Evolutionary conservation across 495 filamentous ascomycete genomes (phyloP), one percentile per base, ranked within the genome.

Genomic region (Penicillium canariense): DNA sequence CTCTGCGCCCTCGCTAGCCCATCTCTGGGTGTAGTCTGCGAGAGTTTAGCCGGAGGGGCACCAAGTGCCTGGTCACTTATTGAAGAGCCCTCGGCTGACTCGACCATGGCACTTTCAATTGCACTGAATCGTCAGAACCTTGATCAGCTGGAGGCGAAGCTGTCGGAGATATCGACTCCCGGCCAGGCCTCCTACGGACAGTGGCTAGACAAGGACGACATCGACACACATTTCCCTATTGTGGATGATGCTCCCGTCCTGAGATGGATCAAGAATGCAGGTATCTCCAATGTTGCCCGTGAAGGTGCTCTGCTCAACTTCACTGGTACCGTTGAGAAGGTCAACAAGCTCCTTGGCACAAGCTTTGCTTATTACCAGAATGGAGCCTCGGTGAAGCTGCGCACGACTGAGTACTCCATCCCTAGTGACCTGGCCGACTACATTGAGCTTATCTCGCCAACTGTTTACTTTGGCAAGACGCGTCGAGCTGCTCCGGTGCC

Each of bases 381-480:
- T 46, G 53, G 65, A 46, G 47, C 56, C 50, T 18, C 71, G 59
- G 32, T 72, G 31, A 77, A 78, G 58, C 57, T 70, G 50, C 77
- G 86, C 10, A 82, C 86, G 4, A 79, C 80, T n/a, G 60, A 75
- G 36, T 88, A 89, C 69, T 84, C 82, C 10, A 74, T 90, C 4
- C 87, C 87, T 0, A 75, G 81, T 47, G 64, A 75, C 5, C 63
- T 90, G 22, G 63, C 63, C 20, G 48, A 61, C 4, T 66, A 73
- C 56, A 78, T 87, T 48, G 78, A 84, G 45, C 67, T 87, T 43
- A 78, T 87, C 50, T 72, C 78, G 40, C 84, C 84, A 0, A 85
- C 82, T 2, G 83, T 79, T 18, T 78, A 72, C 48, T 86, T 87
- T 54, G 78, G 79, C 49, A 74, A 76, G 55, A 71, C 71, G 11